Conservation (phyloP, 2,329 filamentous ascomycete species). For the Onygenales sp. region DNA sequence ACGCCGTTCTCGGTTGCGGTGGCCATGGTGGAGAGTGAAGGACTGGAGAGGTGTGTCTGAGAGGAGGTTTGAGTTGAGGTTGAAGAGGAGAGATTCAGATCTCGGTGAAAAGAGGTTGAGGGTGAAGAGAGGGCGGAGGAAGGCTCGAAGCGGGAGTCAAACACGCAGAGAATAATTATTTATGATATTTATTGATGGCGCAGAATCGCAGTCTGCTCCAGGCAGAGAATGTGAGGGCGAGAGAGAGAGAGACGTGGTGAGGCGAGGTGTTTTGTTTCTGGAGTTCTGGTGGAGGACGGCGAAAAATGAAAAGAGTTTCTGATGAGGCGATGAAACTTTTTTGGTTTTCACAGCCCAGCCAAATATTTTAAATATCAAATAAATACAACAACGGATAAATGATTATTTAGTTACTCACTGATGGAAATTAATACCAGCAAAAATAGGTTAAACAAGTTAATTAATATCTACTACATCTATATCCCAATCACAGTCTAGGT, state of each 20-base stretch:
- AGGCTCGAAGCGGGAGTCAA: background rate
- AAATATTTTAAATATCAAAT: too few species aligned
- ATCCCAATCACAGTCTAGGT: too few species aligned
- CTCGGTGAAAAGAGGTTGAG: background rate
- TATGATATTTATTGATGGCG: background rate
- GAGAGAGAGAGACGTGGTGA: background rate
- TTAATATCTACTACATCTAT: too few species aligned
- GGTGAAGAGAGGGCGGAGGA: background rate
- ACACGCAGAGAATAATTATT: background rate
- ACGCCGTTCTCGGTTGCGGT: slow-evolving; percentile 27
- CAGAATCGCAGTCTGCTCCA: slow-evolving; percentile 10
- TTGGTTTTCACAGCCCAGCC: background rate
- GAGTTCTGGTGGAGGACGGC: background rate
- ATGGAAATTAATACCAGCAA: too few species aligned
- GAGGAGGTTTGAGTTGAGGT: background rate
- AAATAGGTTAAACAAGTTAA: too few species aligned
- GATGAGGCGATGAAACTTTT: slow-evolving; percentile 6
- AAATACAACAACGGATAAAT: too few species aligned
- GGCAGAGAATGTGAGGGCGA: slow-evolving; percentile 7
- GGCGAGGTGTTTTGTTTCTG: too few species aligned
- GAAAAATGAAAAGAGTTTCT: background rate
- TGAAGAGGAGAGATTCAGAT: background rate
- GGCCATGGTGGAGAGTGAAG: slow-evolving; percentile 20
- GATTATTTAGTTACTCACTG: too few species aligned
- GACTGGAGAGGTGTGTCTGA: background rate